Conservation (phyloP, 768 basidiomycete genomes). For the Zangia roseola region DNA sequence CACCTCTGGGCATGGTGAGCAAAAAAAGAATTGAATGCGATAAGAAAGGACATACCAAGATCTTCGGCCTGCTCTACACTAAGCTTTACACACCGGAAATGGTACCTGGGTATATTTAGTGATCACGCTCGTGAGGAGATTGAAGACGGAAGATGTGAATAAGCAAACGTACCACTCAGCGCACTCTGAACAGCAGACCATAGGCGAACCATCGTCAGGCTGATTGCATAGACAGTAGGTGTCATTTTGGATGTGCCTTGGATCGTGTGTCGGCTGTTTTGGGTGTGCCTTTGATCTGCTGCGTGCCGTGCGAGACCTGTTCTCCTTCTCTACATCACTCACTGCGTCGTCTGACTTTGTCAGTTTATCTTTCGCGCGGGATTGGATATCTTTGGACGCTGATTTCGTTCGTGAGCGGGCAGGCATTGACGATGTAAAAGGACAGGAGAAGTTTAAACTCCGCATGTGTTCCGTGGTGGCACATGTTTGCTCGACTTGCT, state of each 20-base stretch:
- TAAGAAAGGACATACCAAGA: slow-evolving; percentile 58
- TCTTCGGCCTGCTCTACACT: slow-evolving; percentile 66
- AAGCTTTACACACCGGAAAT: slow-evolving; percentile 74
- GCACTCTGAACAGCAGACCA: slow-evolving; percentile 75
- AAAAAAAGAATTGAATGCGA: neutral
- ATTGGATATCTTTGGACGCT: slow-evolving; percentile 12
- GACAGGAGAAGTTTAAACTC: slow-evolving; percentile 33
- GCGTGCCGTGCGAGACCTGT: slow-evolving; percentile 16
- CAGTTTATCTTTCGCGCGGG: slow-evolving; percentile 20
- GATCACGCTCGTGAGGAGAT: slow-evolving; percentile 5
- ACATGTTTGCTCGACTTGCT: neutral
- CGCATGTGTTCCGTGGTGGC: slow-evolving; percentile 28
- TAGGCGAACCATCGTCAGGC: slow-evolving; percentile 76
- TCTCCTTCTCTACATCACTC: slow-evolving; percentile 35
- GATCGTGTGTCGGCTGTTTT: slow-evolving; percentile 18
- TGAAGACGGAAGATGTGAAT: neutral
- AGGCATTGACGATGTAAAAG: slow-evolving; percentile 38
- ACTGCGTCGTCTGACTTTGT: slow-evolving; percentile 14
- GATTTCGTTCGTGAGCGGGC: slow-evolving; percentile 48
- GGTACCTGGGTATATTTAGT: slow-evolving; percentile 58
- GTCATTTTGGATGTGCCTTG: slow-evolving; percentile 18
- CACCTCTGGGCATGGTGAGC: slow-evolving; percentile 44
- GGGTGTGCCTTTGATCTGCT: slow-evolving; percentile 24
- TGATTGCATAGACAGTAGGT: slow-evolving; percentile 60
- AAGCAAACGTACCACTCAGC: slow-evolving; percentile 57